Base-by-base conservation (phyloP, 257 asterid species). In the Galeopsis tetrahit region DNA sequence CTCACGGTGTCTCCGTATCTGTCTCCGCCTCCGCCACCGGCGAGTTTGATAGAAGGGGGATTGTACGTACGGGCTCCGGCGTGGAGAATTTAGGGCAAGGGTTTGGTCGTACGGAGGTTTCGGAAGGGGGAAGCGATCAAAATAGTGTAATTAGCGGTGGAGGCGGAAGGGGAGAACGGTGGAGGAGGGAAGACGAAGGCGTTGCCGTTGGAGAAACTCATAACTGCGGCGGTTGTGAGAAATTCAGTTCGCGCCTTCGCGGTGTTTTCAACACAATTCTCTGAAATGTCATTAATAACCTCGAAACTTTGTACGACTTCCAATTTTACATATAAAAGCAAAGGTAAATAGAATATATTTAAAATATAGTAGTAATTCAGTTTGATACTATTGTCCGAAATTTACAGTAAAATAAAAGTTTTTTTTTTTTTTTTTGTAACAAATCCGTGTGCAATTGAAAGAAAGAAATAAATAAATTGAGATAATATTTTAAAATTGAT, bases 141-240 rank as follows among this genome's bases (percentile, higher is more conserved):
- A 4, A 53, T 44, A 63, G 63, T 35, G 69, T 72, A 44, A 57
- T 76, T 17, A 64, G 46, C 31, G 70, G 61, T 7, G 77, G 80
- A 7, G 70, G 78, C 3, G 74, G 81, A 9, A 72, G 62, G 51
- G 42, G 33, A 17, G 42, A 81, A 74, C 1, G 63, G 78, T 1
- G 78, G 72, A 33, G 56, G 70, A 63, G 36, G 58, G 63, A 80
- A 35, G 69, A 74, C 59, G 75, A 70, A 69, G 17, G 63, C 60
- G 79, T 63, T 73, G 91, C 85, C 68, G 68, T 85, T 75, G 85
- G 75, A 72, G 78, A 80, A 74, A 70, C 73, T 82, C 96, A 90
- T 90, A 66, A 71, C 73, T 55, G 55, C 52, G 77, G 40, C 43
- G 81, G 55, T 68, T 34, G 55, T 59, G 11, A 36, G 69, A 69